Evolutionary conservation across 495 filamentous ascomycete species (phyloP).

Genomic region (Trichoderma asperelloides): DNA sequence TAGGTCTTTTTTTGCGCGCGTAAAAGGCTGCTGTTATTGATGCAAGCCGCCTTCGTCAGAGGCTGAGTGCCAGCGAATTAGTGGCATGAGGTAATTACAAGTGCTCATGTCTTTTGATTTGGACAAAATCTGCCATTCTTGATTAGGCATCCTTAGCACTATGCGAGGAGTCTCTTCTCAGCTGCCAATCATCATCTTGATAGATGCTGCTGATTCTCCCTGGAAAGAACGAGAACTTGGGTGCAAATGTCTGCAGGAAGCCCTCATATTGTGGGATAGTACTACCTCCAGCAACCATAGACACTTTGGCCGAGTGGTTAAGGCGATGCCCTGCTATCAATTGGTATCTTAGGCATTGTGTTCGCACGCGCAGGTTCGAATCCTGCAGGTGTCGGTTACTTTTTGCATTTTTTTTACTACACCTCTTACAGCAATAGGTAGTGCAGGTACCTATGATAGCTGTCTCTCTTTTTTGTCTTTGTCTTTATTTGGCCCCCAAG

Average conservation of each 20-base stretch:
- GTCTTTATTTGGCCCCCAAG: too few relatives aligned
- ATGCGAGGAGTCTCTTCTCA: neutral
- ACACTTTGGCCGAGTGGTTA: slow-evolving; percentile 8
- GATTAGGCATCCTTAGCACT: too few relatives aligned
- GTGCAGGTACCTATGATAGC: too few relatives aligned
- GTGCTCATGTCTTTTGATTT: neutral
- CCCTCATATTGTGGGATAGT: neutral
- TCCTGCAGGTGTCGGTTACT: slow-evolving; percentile 17
- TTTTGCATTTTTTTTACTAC: slow-evolving; percentile 9
- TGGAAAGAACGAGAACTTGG: neutral
- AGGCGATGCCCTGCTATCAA: slow-evolving; percentile 8
- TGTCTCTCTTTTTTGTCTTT: too few relatives aligned
- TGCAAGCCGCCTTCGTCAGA: neutral
- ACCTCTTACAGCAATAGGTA: neutral
- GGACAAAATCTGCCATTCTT: neutral
- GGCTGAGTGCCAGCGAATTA: neutral
- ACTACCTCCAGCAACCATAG: neutral
- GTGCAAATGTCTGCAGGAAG: neutral
- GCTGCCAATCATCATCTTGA: neutral
- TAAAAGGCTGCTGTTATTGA: neutral
- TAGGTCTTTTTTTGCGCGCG: neutral
- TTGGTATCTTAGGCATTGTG: slow-evolving; percentile 7
- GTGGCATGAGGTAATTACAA: too few relatives aligned
- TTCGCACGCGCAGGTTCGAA: slow-evolving; percentile 18
- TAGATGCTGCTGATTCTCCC: neutral